Percentiles rank a stretch among this genome's conserved stretches.
phyloP scores from a whole-genome alignment of 2,329 filamentous ascomycete genomes.

The Aspergillus neoniger region DNA sequence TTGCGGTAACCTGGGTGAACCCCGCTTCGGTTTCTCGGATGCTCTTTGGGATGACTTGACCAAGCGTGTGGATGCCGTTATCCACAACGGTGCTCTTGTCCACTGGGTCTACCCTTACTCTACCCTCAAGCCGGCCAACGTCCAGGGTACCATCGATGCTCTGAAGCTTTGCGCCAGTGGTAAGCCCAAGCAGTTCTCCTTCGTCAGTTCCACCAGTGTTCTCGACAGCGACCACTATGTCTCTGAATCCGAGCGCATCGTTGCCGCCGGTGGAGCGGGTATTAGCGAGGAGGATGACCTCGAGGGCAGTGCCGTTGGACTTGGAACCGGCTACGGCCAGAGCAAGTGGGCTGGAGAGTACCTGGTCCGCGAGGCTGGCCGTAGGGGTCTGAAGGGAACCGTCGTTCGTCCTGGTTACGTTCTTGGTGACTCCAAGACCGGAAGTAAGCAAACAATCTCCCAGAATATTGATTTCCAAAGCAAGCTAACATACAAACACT shows the following conservation, averaged over 20 bases:
- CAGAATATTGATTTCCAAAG: neutral
- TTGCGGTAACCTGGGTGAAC: constrained; percentile 71
- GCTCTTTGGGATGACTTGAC: constrained; percentile 66
- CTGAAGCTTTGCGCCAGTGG: constrained; percentile 74
- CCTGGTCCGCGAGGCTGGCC: constrained; percentile 76
- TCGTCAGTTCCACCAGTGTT: constrained; percentile 79
- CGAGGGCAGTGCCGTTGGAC: constrained; percentile 70
- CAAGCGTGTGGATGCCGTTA: constrained; percentile 68
- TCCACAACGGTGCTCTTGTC: constrained; percentile 78
- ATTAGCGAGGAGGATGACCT: constrained; percentile 78
- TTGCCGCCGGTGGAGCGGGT: constrained; percentile 62
- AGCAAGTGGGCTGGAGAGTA: constrained; percentile 80
- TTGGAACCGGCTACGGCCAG: constrained; percentile 88
- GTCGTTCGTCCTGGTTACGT: constrained; percentile 86
- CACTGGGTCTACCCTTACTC: constrained; percentile 83
- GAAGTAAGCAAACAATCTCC: constrained; percentile 40
- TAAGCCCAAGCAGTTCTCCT: constrained; percentile 76
- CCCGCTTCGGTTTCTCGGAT: constrained; percentile 70
- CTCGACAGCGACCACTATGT: constrained; percentile 83
- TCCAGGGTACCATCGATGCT: constrained; percentile 75
- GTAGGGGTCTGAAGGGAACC: constrained; percentile 71
- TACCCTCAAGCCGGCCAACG: constrained; percentile 71
- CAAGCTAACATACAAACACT: neutral
- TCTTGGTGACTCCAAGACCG: constrained; percentile 69
- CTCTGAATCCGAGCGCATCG: constrained; percentile 65